A percentile compares a stretch with the other conserved stretches of the same genome.
phyloP scores from a whole-genome alignment of 257 asterid genomes.

The Forsythia suspensa region DNA sequence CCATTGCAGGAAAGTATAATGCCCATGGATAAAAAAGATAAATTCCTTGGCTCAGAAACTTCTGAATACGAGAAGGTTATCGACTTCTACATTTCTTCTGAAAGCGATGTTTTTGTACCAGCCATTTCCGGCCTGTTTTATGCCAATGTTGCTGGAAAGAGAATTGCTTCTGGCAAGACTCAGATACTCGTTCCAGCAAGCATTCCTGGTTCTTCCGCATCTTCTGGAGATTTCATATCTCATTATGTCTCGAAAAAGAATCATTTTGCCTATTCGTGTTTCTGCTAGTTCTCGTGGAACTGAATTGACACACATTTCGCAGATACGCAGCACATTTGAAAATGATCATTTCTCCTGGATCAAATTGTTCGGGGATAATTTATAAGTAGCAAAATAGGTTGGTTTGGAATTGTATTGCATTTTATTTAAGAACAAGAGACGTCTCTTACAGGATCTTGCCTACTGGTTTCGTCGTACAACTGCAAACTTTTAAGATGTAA shows the following conservation, averaged over 20 bases:
- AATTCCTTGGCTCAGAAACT: conserved; percentile 44
- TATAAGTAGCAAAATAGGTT: conserved; percentile 24
- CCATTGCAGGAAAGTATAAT: conserved; percentile 70
- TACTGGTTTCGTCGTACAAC: conserved; percentile 35
- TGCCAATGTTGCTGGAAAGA: conserved; percentile 78
- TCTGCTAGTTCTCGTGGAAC: conserved; percentile 44
- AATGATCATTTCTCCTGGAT: conserved; percentile 12
- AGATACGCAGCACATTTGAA: neutral
- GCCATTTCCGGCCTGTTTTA: conserved; percentile 83
- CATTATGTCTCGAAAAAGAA: conserved; percentile 71
- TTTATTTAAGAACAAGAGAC: conserved; percentile 11
- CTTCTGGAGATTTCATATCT: conserved; percentile 55
- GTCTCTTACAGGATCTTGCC: conserved; percentile 18
- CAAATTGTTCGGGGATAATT: conserved; percentile 17
- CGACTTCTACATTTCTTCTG: conserved; percentile 47
- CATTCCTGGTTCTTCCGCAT: conserved; percentile 56
- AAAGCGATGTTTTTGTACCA: conserved; percentile 51
- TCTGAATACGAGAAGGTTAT: conserved; percentile 47
- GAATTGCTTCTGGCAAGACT: conserved; percentile 70
- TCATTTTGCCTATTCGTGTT: conserved; percentile 82
- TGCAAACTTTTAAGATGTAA: conserved; percentile 29
- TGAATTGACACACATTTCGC: neutral
- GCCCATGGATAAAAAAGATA: conserved; percentile 49
- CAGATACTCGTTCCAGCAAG: conserved; percentile 73
- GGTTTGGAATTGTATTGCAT: conserved; percentile 17